Conservation (phyloP, 1,284 basidiomycete species). For the Termitomyces sp. region DNA sequence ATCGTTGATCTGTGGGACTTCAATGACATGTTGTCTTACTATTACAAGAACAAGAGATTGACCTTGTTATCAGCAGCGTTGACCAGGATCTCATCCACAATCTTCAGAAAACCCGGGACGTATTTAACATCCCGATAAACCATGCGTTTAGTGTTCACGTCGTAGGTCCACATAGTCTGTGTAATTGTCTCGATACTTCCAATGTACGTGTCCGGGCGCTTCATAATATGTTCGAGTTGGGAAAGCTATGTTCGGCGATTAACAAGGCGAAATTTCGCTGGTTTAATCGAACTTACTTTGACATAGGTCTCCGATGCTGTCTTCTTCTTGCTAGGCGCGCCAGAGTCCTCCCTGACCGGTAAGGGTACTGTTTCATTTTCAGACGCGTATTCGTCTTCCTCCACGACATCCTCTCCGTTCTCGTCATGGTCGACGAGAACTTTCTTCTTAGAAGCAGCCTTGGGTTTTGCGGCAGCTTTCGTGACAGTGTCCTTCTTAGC, state of each 20-base stretch:
- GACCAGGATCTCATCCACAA: slow-evolving; percentile 98
- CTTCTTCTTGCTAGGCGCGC: slow-evolving; percentile 56
- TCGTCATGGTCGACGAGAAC: slow-evolving; percentile 61
- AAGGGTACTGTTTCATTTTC: slow-evolving; percentile 39
- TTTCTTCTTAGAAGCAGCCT: slow-evolving; percentile 63
- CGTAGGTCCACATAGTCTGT: slow-evolving; percentile 89
- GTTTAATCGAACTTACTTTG: slow-evolving; percentile 53
- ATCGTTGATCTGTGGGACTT: slow-evolving; percentile 76
- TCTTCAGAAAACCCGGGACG: slow-evolving; percentile 99
- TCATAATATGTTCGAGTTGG: slow-evolving; percentile 95
- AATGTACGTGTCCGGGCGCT: slow-evolving; percentile 97
- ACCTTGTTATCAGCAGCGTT: slow-evolving; percentile 99
- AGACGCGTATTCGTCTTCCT: slow-evolving; percentile 36
- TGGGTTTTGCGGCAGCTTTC: slow-evolving; percentile 23
- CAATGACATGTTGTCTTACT: not conserved
- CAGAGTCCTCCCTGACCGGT: slow-evolving; percentile 22
- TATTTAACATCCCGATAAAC: slow-evolving; percentile 80
- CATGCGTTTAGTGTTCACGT: slow-evolving; percentile 77
- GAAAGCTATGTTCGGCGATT: slow-evolving; percentile 60
- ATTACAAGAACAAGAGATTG: not conserved
- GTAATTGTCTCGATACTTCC: slow-evolving; percentile 87
- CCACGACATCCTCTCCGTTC: slow-evolving; percentile 41
- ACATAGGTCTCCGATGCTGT: slow-evolving; percentile 90
- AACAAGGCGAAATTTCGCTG: slow-evolving; percentile 5
- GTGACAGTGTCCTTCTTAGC: slow-evolving; percentile 16